Percentiles rank a stretch among this genome's conserved stretches.
Evolutionary conservation across 176 grass and related monocot species (phyloP).

Genomic region (Eragrostis curvula): DNA sequence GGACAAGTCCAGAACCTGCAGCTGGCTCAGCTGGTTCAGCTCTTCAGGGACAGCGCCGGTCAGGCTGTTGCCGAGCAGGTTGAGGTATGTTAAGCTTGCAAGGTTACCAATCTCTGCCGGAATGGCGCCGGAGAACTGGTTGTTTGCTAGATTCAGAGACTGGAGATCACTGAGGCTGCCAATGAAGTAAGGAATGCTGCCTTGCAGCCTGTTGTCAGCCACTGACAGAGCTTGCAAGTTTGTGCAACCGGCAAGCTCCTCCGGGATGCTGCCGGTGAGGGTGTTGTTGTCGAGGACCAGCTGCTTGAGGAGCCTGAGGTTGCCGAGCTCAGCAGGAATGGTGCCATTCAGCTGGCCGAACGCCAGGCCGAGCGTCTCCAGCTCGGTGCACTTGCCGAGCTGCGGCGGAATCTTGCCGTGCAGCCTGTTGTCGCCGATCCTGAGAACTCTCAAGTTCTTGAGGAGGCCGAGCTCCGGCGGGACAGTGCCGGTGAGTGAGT

Average conservation of each 20-base stretch:
- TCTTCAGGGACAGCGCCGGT: conserved; percentile 60
- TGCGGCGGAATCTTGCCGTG: conserved; percentile 75
- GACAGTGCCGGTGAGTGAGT: conserved; percentile 66
- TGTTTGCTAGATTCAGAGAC: conserved; percentile 73
- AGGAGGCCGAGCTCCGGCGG: conserved; percentile 80
- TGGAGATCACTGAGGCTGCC: conserved; percentile 59
- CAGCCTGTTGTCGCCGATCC: conserved; percentile 82
- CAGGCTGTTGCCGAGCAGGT: conserved; percentile 81
- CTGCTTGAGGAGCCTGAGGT: conserved; percentile 58
- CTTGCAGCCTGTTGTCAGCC: conserved; percentile 59
- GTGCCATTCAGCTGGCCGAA: conserved; percentile 66
- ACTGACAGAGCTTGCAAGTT: conserved; percentile 56
- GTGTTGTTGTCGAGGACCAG: conserved; percentile 72
- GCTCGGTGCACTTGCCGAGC: conserved; percentile 61
- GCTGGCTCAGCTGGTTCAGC: conserved; percentile 66
- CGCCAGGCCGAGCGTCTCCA: conserved; percentile 73
- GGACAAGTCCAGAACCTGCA: conserved; percentile 77
- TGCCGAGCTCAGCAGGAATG: conserved; percentile 68
- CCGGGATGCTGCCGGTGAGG: conserved; percentile 64
- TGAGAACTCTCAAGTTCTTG: conserved; percentile 63
- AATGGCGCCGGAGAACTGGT: conserved; percentile 57
- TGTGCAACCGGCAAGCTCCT: conserved; percentile 55
- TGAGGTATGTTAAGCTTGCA: conserved; percentile 67
- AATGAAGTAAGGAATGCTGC: conserved; percentile 63
- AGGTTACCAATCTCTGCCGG: conserved; percentile 58